Base-by-base conservation (phyloP, 2,329 filamentous ascomycete genomes). In the Fusarium cyanostomum region DNA sequence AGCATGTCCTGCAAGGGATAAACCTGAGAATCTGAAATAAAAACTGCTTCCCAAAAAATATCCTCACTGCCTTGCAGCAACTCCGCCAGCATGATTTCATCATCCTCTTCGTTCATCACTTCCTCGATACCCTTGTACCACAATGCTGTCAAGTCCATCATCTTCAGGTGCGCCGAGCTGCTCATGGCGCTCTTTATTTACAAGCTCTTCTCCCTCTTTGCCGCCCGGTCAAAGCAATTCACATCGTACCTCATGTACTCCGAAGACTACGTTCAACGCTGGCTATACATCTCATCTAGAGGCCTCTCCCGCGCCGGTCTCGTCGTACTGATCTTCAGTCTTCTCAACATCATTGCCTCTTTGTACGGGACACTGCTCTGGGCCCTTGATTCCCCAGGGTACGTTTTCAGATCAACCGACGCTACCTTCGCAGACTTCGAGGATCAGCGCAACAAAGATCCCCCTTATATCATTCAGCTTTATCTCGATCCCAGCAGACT, bases 221-320 rank as follows among this genome's bases (percentile, higher is more conserved):
- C 64, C 0, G 64, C 64, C 4, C 42, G 59, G 3, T 67, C 64
- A 2, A 52, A 49, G 1, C 64, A 67, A 12, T 67, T 67, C 5
- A 64, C 64, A 2, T 44, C 64, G 2, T 67, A 67, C n/a, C 64
- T 67, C 0, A 67, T 67, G 64, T 67, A 67, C 18, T 28, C 64
- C 1, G 64, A 67, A 7, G 64, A 67, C 10, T 67, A 67, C 15
- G 21, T 67, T 0, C 64, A 67, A 10, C 64, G 39, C 3, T 39
- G 12, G 6, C 31, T 67, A 0, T 67, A 45, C 4, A 45, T 67
- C 8, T 48, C 60, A 1, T 67, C 64, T 1, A 41, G 63, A 1
- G 60, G 64, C 2, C 4, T 65, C 0, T 67, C 64, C 0, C 51
- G 62, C 15, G 64, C 56, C 2, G 39, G 46, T 10, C 50, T 67